Percentiles rank a stretch among this genome's conserved stretches.
These are phyloP conservation scores for Thelephora aurantiotincta DNA, from an alignment of 768 basidiomycete species.

Conservation along the genomic window DNA sequence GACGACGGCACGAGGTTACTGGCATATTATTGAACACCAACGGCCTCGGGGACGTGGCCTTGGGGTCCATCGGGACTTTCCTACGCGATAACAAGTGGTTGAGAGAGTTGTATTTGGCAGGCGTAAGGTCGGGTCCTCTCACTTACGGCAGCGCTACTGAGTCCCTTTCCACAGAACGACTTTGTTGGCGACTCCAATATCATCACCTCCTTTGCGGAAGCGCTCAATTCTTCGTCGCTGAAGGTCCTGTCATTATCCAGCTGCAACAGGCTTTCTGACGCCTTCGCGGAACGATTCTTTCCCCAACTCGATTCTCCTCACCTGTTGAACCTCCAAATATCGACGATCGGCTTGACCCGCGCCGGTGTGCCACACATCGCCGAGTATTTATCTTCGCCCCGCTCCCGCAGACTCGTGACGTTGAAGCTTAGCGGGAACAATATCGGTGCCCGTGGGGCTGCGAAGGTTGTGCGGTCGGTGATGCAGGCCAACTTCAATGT, in stretches of 20 bases:
- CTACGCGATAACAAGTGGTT: constrained; percentile 31
- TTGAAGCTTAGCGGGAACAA: constrained; percentile 44
- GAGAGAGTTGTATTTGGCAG: constrained; percentile 38
- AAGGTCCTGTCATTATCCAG: constrained; percentile 35
- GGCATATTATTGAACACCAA: constrained; percentile 49
- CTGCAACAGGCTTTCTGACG: constrained; percentile 34
- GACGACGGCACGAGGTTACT: constrained; percentile 28
- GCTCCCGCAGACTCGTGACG: constrained; percentile 29
- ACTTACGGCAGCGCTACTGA: not conserved
- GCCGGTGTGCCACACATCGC: constrained; percentile 23
- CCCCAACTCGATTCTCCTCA: constrained; percentile 30
- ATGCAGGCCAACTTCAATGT: constrained; percentile 32
- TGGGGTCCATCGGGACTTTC: constrained; percentile 39
- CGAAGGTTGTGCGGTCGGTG: constrained; percentile 30
- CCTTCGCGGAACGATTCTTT: constrained; percentile 35
- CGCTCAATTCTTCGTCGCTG: constrained; percentile 41
- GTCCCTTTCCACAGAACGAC: constrained; percentile 19
- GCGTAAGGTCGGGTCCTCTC: constrained; percentile 24
- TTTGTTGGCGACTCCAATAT: constrained; percentile 24
- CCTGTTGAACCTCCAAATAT: constrained; percentile 43
- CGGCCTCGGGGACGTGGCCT: constrained; percentile 37
- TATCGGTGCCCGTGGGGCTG: constrained; percentile 31
- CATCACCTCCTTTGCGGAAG: constrained; percentile 25
- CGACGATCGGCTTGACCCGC: constrained; percentile 21
- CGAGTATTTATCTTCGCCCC: constrained; percentile 35